A percentile compares a stretch with the other conserved stretches of the same genome.
phyloP scores from a whole-genome alignment of 495 filamentous ascomycete genomes.

The Aspergillus olivimuriae region DNA sequence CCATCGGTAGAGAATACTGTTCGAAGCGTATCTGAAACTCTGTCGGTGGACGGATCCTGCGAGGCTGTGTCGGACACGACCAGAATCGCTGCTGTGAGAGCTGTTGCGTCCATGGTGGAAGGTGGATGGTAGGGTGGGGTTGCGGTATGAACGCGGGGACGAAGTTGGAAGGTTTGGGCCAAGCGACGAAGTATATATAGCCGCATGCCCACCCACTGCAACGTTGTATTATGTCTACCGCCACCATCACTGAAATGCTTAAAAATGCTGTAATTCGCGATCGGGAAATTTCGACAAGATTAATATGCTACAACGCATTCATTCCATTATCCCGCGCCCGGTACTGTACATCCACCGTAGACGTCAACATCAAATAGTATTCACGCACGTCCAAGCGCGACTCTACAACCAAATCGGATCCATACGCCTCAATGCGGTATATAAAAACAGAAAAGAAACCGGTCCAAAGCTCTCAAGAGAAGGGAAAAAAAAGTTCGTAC shows the following conservation, averaged over 20 bases:
- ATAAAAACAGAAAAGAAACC: conserved; percentile 23
- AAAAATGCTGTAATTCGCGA: too few species aligned
- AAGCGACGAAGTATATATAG: neutral
- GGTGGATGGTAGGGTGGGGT: conserved; percentile 7
- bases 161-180: neutral
- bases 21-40: conserved; percentile 54
- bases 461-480: too few species aligned
- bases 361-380: conserved; percentile 17
- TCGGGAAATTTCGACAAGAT: too few species aligned
- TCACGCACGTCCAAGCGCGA: conserved; percentile 21
- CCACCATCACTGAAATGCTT: too few species aligned
- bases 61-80: conserved; percentile 92
- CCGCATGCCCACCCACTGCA: too few species aligned
- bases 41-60: conserved; percentile 73
- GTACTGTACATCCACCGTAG: conserved; percentile 25
- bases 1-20: conserved; percentile 61
- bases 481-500: conserved; percentile 21
- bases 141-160: neutral
- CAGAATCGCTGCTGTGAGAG: conserved; percentile 58
- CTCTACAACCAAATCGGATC: conserved; percentile 29
- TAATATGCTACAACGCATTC: neutral
- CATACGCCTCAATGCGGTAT: conserved; percentile 41
- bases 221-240: too few species aligned
- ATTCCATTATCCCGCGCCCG: conserved; percentile 14
- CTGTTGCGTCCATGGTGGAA: conserved; percentile 15